Conservation (phyloP, 2,329 filamentous ascomycete species). For the Colletotrichum shisoi region DNA sequence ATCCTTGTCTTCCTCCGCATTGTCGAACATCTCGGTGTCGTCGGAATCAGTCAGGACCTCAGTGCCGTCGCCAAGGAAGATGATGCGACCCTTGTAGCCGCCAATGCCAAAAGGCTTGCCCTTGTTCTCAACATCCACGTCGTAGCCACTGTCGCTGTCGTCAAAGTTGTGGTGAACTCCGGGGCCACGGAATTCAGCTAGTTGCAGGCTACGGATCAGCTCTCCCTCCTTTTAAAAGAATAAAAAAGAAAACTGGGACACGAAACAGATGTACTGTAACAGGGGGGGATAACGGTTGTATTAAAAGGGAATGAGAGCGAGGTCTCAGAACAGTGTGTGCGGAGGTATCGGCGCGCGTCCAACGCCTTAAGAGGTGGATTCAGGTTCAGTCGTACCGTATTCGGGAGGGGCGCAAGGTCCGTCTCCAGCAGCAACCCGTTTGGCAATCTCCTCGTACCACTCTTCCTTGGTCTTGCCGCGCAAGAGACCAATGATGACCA, state of each 20-base stretch:
- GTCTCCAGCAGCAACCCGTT: slow-evolving; percentile 93
- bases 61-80: slow-evolving; percentile 93
- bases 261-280: slow-evolving; percentile 33
- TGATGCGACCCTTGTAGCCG: slow-evolving; percentile 84
- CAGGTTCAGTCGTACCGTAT: slow-evolving; percentile 79
- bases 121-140: slow-evolving; percentile 74
- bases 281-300: slow-evolving; percentile 35
- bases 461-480: slow-evolving; percentile 93
- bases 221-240: slow-evolving; percentile 37
- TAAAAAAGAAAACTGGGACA: slow-evolving; percentile 22
- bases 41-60: slow-evolving; percentile 88
- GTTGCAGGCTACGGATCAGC: slow-evolving; percentile 40
- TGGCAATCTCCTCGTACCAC: slow-evolving; percentile 96
- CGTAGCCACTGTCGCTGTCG: slow-evolving; percentile 79
- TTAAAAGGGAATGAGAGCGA: slow-evolving; percentile 32
- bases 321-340: slow-evolving; percentile 28
- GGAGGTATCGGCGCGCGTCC: slow-evolving; percentile 34
- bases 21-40: slow-evolving; percentile 93
- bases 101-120: slow-evolving; percentile 69
- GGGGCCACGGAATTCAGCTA: slow-evolving; percentile 85
- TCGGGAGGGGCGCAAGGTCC: slow-evolving; percentile 98
- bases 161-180: slow-evolving; percentile 84
- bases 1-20: slow-evolving; percentile 84
- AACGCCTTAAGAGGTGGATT: slow-evolving; percentile 40
- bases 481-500: slow-evolving; percentile 88